A percentile compares a stretch with the other conserved stretches of the same genome.
Evolutionary conservation across 2,329 filamentous ascomycete genomes (phyloP).

Genomic region (Mycosphaerella sp.): DNA sequence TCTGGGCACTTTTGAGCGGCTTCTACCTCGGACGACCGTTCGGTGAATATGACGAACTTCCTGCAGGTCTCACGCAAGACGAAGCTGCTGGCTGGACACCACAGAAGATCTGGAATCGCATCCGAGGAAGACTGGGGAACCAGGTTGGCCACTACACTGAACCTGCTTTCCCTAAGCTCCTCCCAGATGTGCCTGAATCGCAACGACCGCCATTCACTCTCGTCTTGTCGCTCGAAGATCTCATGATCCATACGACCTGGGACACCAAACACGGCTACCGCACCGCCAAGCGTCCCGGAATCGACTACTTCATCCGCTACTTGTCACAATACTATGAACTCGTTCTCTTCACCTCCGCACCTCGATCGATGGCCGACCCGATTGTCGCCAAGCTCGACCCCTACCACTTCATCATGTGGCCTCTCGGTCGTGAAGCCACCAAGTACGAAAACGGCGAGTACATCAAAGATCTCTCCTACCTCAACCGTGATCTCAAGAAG

Average conservation of each 20-base stretch:
- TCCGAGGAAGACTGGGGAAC: conserved; percentile 65
- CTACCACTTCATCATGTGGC: conserved; percentile 91
- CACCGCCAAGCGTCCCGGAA: conserved; percentile 85
- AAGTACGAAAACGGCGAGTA: conserved; percentile 95
- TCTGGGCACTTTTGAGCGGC: conserved; percentile 51
- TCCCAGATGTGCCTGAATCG: conserved; percentile 71
- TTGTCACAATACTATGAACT: conserved; percentile 97
- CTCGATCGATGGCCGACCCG: conserved; percentile 75
- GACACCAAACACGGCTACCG: conserved; percentile 89
- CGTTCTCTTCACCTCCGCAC: conserved; percentile 88
- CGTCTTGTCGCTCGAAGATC: conserved; percentile 85
- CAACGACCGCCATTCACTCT: conserved; percentile 86
- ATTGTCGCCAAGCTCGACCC: conserved; percentile 91
- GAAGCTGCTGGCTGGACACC: conserved; percentile 74
- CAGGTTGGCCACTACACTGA: conserved; percentile 91
- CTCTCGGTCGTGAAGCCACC: conserved; percentile 91
- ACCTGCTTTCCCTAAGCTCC: conserved; percentile 85
- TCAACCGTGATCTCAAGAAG: conserved; percentile 93
- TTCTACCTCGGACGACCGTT: conserved; percentile 83
- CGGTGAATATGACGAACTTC: conserved; percentile 63
- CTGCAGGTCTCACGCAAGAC: conserved; percentile 50
- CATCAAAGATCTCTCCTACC: conserved; percentile 96
- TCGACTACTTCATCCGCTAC: conserved; percentile 97
- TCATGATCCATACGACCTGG: conserved; percentile 94
- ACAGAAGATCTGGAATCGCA: conserved; percentile 71